phyloP scores from a whole-genome alignment of 768 basidiomycete species.

The Boletus insuetus region DNA sequence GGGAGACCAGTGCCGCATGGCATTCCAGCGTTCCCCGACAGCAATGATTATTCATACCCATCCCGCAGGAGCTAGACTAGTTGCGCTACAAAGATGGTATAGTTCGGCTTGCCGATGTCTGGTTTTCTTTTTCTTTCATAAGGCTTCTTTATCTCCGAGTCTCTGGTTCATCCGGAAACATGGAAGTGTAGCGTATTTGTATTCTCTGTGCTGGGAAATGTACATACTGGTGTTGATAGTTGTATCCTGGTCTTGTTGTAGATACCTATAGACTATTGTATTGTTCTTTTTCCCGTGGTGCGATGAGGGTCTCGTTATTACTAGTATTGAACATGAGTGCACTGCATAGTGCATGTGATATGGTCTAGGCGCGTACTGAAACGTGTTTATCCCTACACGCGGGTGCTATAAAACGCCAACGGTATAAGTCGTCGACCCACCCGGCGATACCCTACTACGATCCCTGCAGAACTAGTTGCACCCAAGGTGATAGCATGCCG shows the following conservation, averaged over 20 bases:
- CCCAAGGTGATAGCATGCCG: slow-evolving; percentile 4
- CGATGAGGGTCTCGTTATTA: not conserved
- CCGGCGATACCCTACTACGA: not conserved
- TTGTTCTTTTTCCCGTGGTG: not conserved
- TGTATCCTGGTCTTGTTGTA: slow-evolving; percentile 10
- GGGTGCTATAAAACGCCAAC: too few relatives aligned
- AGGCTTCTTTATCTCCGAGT: slow-evolving; percentile 2
- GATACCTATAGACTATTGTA: slow-evolving; percentile 9
- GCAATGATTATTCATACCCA: slow-evolving; percentile 10
- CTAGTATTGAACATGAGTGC: too few relatives aligned
- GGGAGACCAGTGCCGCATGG: slow-evolving; percentile 13
- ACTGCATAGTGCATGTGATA: too few relatives aligned
- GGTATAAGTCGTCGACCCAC: not conserved
- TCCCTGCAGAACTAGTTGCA: not conserved
- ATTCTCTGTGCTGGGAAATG: not conserved
- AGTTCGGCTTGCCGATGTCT: slow-evolving; percentile 5
- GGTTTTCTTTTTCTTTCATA: not conserved
- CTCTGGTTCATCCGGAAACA: slow-evolving; percentile 12
- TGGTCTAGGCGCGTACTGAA: too few relatives aligned
- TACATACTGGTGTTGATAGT: slow-evolving; percentile 3
- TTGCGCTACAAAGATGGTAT: not conserved
- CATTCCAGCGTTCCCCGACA: slow-evolving; percentile 10
- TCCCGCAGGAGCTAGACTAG: slow-evolving; percentile 8
- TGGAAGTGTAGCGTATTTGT: slow-evolving; percentile 11
- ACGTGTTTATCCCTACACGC: too few relatives aligned